Base-by-base conservation (phyloP, 306 rosid species). In the Leucaena leucocephala region DNA sequence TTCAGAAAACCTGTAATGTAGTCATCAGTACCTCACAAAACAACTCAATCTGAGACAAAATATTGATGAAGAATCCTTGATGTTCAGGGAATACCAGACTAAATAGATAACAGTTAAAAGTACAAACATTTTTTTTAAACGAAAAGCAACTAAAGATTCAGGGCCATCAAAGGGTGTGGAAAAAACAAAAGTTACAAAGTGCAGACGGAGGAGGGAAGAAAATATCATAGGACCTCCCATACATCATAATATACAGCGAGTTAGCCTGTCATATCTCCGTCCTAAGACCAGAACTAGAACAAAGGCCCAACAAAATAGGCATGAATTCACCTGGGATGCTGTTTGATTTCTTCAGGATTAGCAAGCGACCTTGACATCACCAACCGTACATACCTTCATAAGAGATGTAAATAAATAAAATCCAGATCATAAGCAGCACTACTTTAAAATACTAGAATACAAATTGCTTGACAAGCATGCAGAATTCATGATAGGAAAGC, bases 311-410 rank as follows among this genome's bases (percentile, higher is more conserved):
- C 22, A 77, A 70, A 66, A 70, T 76, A 48, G 27, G 68, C 66
- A 84, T 64, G 64, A 80, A 75, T 40, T 84, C 84, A 95, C 99
- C 97, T 93, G 22, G 97, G 94, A 71, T 95, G 96, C 83, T 78
- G 80, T 72, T 83, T 85, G 84, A 87, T 87, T 82, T 93, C 98
- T 81, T 89, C 89, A 49, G 84, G 86, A 89, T 70, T 85, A 67
- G 78, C 85, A 48, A 84, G 92, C 90, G 82, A 59, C 82, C 83
- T 88, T 17, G 97, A 90, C 83, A 85, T 77, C 52, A 93, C 90
- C 72, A 84, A 85, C 58, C 98, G 99, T 70, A 93, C 89, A 85
- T 95, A 95, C 88, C 98, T 95, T 88, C 86, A 85, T 44, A 75
- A 69, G 79, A 58, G 74, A 48, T 46, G 33, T 71, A 36, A 68